Base-by-base conservation (phyloP, 1,284 basidiomycete genomes). In the Golubevia pallescens region DNA sequence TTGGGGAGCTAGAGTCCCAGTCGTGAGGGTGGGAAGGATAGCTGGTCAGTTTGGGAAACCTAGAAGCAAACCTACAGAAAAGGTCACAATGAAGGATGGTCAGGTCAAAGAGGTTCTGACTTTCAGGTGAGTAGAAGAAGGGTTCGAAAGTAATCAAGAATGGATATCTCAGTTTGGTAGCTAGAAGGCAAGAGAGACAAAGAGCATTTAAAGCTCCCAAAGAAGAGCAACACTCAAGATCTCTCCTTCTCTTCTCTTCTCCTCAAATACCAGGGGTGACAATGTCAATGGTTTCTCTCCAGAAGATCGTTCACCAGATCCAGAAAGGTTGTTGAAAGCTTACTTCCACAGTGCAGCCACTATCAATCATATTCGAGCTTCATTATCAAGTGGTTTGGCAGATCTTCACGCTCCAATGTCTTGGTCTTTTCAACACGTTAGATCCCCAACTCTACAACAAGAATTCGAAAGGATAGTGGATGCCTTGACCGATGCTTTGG, bases 41-140 rank as follows among this genome's bases (percentile, higher is more conserved):
- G 95, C 94, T 0, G 95, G 95, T 0, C 96, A 98, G 86, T 98
- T 97, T 77, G 96, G 95, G 34, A 98, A 98, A 86, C 96, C 96
- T 0, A 89, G 96, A 65, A 94, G 92, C 80, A 96, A 93, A 78
- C 88, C 89, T 3, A 94, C 90, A 20, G 96, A 99, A 85, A 90
- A 89, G 51, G 85, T 83, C 57, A 62, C 58, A n/a, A 63, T 74
- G 0, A 70, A 69, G 21, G 61, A 73, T 21, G 69, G 70, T 38
- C 74, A 85, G 60, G 81, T 84, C 55, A 65, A 78, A 38, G 81
- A 86, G 62, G 78, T 86, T 0, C 86, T 90, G 57, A 94, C 92
- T 76, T 96, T 95, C 87, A 89, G 93, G 91, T 93, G 68, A 55
- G 86, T 56, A n/a, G 13, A n/a, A 4, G 24, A 56, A 28, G 20